Evolutionary conservation across 768 basidiomycete species (phyloP), one percentile per base, ranked within the genome.

Genomic region (Pleurotus djamor): DNA sequence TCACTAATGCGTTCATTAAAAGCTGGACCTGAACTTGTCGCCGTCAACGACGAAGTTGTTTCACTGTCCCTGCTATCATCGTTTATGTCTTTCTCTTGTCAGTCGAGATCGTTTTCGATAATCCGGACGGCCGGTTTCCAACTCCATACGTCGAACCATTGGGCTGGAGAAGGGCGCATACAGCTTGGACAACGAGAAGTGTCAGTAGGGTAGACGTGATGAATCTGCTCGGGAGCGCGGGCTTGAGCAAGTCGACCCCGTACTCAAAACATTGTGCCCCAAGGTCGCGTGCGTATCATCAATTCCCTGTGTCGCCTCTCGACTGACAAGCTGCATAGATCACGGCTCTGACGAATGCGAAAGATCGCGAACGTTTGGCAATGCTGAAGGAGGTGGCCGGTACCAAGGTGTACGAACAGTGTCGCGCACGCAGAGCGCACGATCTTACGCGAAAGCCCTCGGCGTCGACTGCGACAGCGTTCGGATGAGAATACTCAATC

Each of bases 151-250:
- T 10, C 84, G 97, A 34, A 98, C 97, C 2, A 98, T 99, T 59
- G 97, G 97, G 52, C 71, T 95, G 45, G 98, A 99, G 81, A 99
- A 98, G 76, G 97, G 98, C 68, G 97, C 98, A 76, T 99, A 98
- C 75, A 92, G 91, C 63, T 79, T 98, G 33, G 96, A 99, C 74
- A 90, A 91, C 21, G 78, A 98, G 98, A 78, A 94, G 90, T 62
- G 90, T 91, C 0, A 91, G 87, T 72, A 97, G 97, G 72, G 96
- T 95, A 3, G 97, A 99, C 67, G 93, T 99, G 16, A 96, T 97
- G 93, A 96, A 94, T 67, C 79, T 98, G 28, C 83, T 99, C 48
- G 97, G 98, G 71, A 92, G 89, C 68, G 97, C 97, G 1, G 96
- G 97, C 0, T 99, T 99, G 77, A 94, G 92, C 75, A 92, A 94